Base-by-base conservation (phyloP, 2,329 filamentous ascomycete genomes). In the Fusarium sororula region DNA sequence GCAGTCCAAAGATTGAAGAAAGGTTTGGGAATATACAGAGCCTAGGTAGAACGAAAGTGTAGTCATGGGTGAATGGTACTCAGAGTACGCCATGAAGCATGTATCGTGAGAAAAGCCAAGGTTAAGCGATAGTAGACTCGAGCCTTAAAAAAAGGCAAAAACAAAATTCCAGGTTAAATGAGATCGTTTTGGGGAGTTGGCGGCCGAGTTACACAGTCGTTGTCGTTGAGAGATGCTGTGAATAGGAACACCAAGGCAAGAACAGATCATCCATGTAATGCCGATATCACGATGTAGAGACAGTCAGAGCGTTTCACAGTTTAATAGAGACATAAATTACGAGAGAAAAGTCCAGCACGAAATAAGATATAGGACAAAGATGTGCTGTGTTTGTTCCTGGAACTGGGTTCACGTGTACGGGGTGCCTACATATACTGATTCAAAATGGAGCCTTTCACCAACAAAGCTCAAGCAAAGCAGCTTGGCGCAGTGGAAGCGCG, bases 401-500 rank as follows among this genome's bases (percentile, higher is more conserved):
- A 18, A 14, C 13, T 20, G 51, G 20, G 22, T 14, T 15, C 15
- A 22, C 8, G 8, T 11, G 9, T 1, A 37, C 13, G 5, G 6
- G 1, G 1, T 10, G 5, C 32, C 24, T 53, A 32, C 4, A 67
- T 42, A 18, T 42, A 28, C 24, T 6, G n/a, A 38, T 38, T 18
- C 18, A 28, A 32, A 26, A 20, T 1, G 5, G 1, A 51, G 17
- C 22, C 6, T 4, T 8, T 5, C 4, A 37, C 8, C 63, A 62
- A 62, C 47, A 68, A 62, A 47, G 65, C 63, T 68, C 55, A 54
- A 42, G 55, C 30, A 68, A 68, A 68, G 65, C 65, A 68, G 65
- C 65, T 68, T 68, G 65, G 65, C 65, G 65, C 65, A 68, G 65
- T 68, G 65, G 65, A 68, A 68, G 65, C 65, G 65, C 65, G 65